Conservation (phyloP, 225 moss, liverwort and hornwort genomes). For the Pleurozium schreberi region DNA sequence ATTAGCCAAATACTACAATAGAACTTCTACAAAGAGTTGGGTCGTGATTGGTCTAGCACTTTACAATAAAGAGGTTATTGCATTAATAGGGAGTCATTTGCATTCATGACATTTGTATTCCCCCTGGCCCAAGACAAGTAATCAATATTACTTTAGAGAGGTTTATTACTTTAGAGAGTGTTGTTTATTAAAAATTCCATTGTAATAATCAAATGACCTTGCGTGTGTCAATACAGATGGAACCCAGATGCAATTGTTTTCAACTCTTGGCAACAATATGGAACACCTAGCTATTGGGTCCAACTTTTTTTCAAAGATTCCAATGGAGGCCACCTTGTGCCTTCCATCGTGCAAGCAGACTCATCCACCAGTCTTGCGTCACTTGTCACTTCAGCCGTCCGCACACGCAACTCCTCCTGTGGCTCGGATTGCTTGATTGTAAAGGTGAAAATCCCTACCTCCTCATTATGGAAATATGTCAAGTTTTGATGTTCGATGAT, state of each 20-base stretch:
- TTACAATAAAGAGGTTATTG: not conserved
- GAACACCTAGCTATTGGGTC: constrained; percentile 96
- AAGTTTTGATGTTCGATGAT: not conserved
- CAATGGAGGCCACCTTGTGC: constrained; percentile 49
- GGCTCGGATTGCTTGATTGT: constrained; percentile 47
- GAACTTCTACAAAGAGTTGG: not conserved
- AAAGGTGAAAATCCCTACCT: constrained; percentile 27
- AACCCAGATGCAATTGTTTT: constrained; percentile 94
- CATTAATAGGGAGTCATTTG: not conserved
- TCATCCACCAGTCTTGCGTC: constrained; percentile 26
- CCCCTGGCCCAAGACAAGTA: rapidly evolving
- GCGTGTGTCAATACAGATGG: constrained; percentile 32
- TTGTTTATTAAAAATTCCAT: not conserved
- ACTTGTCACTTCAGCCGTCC: constrained; percentile 41
- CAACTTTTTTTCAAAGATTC: constrained; percentile 74
- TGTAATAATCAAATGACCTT: not conserved
- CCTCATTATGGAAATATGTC: not conserved
- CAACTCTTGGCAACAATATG: constrained; percentile 76
- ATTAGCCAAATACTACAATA: too few species aligned
- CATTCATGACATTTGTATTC: not conserved
- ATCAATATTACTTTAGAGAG: not conserved
- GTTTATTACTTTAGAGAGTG: not conserved
- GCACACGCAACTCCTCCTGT: constrained; percentile 18
- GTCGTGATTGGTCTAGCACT: rapidly evolving
- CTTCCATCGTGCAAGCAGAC: constrained; percentile 42